Evolutionary conservation across 176 grass and related monocot species (phyloP).

Genomic region (Aegilops speltoides): DNA sequence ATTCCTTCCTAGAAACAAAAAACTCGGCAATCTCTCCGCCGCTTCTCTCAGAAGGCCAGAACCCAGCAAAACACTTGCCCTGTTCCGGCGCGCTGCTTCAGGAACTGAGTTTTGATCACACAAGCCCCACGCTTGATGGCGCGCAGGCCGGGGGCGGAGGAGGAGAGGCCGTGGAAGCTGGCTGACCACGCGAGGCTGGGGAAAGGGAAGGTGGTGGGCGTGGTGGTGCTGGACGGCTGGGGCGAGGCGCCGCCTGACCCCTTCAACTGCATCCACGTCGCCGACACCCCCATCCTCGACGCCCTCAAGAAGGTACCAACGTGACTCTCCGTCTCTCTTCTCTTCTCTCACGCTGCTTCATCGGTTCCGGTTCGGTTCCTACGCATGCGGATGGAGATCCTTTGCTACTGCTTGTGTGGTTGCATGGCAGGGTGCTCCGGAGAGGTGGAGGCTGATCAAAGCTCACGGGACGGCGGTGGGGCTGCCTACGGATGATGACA

Average conservation of each 20-base stretch:
- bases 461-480: slow-evolving; percentile 81
- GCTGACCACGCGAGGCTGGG: slow-evolving; percentile 41
- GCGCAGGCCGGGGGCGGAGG: not conserved
- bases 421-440: slow-evolving; percentile 50
- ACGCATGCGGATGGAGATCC: not conserved
- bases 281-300: slow-evolving; percentile 58
- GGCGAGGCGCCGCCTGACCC: slow-evolving; percentile 58
- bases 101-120: not conserved
- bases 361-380: not conserved
- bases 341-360: not conserved
- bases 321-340: not conserved
- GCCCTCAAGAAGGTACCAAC: slow-evolving; percentile 52
- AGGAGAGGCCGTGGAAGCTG: slow-evolving; percentile 56
- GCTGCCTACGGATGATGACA: slow-evolving; percentile 82
- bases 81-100: not conserved
- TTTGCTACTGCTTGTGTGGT: not conserved
- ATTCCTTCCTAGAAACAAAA: no score
- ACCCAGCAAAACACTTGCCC: not conserved
- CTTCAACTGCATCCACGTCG: slow-evolving; percentile 69
- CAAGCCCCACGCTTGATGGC: slow-evolving; percentile 8
- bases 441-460: slow-evolving; percentile 76
- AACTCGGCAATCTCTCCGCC: not conserved
- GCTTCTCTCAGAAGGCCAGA: not conserved
- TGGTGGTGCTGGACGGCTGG: slow-evolving; percentile 79
- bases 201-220: slow-evolving; percentile 59